Conservation (phyloP, 352 stramenopile species). For the Globisporangium acanthophoron region DNA sequence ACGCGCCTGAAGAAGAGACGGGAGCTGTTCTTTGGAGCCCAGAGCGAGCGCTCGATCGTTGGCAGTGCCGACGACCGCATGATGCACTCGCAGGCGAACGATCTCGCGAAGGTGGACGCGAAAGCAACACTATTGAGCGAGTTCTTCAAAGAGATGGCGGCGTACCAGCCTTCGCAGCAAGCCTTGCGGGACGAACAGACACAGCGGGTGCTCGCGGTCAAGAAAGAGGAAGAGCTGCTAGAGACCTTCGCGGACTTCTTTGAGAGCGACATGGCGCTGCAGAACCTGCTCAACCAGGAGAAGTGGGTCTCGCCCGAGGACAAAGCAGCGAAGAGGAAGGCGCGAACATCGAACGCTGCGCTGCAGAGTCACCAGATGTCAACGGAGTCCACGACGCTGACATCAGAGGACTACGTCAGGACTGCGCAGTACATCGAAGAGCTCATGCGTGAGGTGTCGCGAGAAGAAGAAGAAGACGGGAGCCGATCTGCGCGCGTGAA, state of each 20-base stretch:
- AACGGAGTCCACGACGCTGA: conserved; percentile 7
- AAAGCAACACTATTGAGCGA: conserved; percentile 16
- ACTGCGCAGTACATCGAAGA: conserved; percentile 45
- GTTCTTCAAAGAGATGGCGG: conserved; percentile 57
- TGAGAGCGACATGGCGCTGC: conserved; percentile 27
- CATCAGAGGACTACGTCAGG: conserved; percentile 45
- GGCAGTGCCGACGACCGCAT: too few relatives aligned
- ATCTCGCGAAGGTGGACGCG: conserved; percentile 13
- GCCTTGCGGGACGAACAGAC: conserved; percentile 15
- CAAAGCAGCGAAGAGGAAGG: conserved; percentile 15
- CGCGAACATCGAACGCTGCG: conserved; percentile 10
- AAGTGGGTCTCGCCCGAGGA: conserved; percentile 34
- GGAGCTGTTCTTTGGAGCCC: conserved; percentile 1
- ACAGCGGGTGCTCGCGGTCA: conserved; percentile 11
- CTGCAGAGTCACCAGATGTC: neutral
- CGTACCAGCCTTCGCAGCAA: conserved; percentile 22
- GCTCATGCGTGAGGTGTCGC: conserved; percentile 29
- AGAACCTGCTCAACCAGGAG: conserved; percentile 44
- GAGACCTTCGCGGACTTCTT: conserved; percentile 41
- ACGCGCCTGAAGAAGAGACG: conserved; percentile 12
- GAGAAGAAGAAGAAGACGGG: conserved; percentile 8
- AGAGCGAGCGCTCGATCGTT: neutral
- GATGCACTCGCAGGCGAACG: conserved; percentile 11
- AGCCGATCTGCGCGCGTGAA: too few relatives aligned
- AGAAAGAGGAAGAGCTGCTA: conserved; percentile 26